Percentiles rank a stretch among this genome's conserved stretches.
Evolutionary conservation across 2,329 filamentous ascomycete species (phyloP).

Genomic region (Alternaria sp.): DNA sequence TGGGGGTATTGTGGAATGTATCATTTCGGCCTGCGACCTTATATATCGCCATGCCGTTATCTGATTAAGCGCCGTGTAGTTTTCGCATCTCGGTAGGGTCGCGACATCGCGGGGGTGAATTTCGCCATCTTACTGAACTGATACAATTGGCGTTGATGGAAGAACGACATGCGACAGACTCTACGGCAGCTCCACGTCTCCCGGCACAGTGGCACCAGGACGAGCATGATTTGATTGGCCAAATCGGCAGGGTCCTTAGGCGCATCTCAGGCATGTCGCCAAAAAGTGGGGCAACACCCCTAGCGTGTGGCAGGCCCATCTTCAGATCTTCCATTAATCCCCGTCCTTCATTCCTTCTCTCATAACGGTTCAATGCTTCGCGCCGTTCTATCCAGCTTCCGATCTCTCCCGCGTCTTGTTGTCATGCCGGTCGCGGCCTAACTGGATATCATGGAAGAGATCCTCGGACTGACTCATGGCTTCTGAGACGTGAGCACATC

Average conservation of each 20-base stretch:
- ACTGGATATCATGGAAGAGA: background rate
- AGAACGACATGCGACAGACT: constrained; percentile 11
- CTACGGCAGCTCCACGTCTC: constrained; percentile 5
- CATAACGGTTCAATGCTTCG: background rate
- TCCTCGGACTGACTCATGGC: background rate
- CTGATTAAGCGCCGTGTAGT: background rate
- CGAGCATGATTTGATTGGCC: constrained; percentile 2
- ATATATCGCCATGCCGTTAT: constrained; percentile 1
- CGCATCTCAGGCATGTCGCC: constrained; percentile 5
- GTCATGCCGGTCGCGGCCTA: background rate
- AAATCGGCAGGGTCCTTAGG: constrained; percentile 2
- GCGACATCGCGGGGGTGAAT: constrained; percentile 4
- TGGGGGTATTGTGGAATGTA: background rate
- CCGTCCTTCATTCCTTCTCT: background rate
- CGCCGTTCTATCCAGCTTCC: background rate
- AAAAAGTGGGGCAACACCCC: constrained; percentile 7
- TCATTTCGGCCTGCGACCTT: background rate
- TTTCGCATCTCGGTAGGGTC: background rate
- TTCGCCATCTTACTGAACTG: constrained; percentile 10
- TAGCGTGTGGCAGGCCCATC: constrained; percentile 9
- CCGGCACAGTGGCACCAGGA: background rate
- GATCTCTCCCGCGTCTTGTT: background rate
- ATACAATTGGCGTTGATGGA: constrained; percentile 13
- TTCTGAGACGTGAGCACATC: constrained; percentile 2
- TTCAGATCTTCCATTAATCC: constrained; percentile 1